Conservation (phyloP, 495 filamentous ascomycete species). For the Penicillium longicatenatum region DNA sequence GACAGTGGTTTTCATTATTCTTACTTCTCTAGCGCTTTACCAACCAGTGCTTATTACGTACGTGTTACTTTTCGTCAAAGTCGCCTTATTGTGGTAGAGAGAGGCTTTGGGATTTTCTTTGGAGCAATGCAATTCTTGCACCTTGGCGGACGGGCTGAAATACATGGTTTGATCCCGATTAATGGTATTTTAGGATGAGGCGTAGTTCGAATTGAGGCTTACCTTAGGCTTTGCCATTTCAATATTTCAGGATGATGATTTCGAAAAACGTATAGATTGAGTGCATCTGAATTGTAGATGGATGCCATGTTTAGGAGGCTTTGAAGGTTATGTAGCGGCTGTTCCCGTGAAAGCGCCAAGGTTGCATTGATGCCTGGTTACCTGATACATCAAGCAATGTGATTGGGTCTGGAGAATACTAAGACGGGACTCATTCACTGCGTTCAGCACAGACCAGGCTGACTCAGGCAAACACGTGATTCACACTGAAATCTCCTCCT, state of each 20-base stretch:
- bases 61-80: background rate
- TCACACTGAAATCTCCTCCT: slow-evolving; percentile 40
- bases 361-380: background rate
- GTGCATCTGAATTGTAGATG: no score
- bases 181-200: background rate
- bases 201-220: background rate
- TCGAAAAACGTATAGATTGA: no score
- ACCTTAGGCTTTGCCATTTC: background rate
- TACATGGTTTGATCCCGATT: background rate
- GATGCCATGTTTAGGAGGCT: background rate
- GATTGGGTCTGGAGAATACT: slow-evolving; percentile 4
- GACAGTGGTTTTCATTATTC: slow-evolving; percentile 1
- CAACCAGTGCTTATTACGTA: background rate
- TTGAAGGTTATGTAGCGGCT: background rate
- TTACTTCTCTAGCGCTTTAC: slow-evolving; percentile 4
- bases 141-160: background rate
- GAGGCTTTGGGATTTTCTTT: background rate
- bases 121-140: background rate
- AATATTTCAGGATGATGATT: background rate
- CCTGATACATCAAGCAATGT: background rate
- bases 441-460: slow-evolving; percentile 9
- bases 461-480: slow-evolving; percentile 22
- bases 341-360: background rate
- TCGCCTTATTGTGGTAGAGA: background rate
- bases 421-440: background rate